These are phyloP conservation scores for Cytospora schulzeri DNA, from an alignment of 2,329 filamentous ascomycete species.

Conservation along the genomic window DNA sequence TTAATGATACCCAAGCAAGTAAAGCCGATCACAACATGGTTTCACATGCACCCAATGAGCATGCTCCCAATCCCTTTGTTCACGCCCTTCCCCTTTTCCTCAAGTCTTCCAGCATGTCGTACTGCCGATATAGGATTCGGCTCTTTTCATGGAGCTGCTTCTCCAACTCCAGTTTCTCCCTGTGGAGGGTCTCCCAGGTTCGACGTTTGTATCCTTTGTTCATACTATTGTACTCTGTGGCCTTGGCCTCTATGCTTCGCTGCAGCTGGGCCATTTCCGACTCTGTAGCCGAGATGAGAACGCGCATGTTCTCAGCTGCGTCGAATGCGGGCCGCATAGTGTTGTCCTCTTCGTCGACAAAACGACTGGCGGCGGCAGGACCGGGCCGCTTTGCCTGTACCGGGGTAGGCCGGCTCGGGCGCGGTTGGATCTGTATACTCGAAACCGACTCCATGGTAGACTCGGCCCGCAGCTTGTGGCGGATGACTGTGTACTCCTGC, in stretches of 20 bases:
- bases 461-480: constrained; percentile 32
- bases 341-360: constrained; percentile 51
- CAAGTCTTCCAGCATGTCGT: constrained; percentile 82
- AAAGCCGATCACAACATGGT: neutral
- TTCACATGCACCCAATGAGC: neutral
- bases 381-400: constrained; percentile 61
- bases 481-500: constrained; percentile 31
- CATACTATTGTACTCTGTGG: constrained; percentile 64
- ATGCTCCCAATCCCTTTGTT: constrained; percentile 46
- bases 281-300: constrained; percentile 79
- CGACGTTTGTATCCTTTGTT: constrained; percentile 68
- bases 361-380: constrained; percentile 53
- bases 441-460: constrained; percentile 34
- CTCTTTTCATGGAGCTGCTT: constrained; percentile 71
- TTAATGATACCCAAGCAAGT: neutral
- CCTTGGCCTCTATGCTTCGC: constrained; percentile 64
- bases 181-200: constrained; percentile 62
- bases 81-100: constrained; percentile 62
- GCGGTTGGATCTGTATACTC: constrained; percentile 56
- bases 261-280: constrained; percentile 81
- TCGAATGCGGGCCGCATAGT: constrained; percentile 69
- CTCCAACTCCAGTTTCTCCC: constrained; percentile 62
- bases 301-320: constrained; percentile 72
- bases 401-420: constrained; percentile 62
- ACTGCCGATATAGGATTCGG: constrained; percentile 79